Conservation (phyloP, 2,329 filamentous ascomycete species). For the Calonectria ilicicola region DNA sequence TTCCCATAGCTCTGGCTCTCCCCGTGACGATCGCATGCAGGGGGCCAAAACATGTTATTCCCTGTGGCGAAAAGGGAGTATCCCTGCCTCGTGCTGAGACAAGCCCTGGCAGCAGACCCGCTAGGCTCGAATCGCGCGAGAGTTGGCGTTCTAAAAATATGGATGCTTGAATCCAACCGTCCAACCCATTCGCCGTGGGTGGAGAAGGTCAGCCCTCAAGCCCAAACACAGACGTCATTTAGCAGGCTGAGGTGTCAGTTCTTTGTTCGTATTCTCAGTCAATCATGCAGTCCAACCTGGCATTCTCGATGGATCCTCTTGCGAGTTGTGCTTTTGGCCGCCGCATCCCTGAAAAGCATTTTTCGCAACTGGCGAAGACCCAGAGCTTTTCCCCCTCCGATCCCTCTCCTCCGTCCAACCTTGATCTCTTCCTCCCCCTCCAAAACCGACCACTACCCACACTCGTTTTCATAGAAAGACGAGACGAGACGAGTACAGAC, state of each 20-base stretch:
- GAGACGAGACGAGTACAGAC: not conserved
- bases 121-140: conserved; percentile 2
- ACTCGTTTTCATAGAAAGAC: not conserved
- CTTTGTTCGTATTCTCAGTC: conserved; percentile 21
- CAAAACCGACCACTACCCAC: conserved; percentile 3
- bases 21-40: conserved; percentile 16
- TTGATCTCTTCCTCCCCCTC: not conserved
- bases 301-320: conserved; percentile 15
- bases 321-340: not conserved
- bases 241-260: conserved; percentile 20
- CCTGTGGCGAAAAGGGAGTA: conserved; percentile 1
- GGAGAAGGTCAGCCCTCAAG: conserved; percentile 8
- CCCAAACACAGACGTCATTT: conserved; percentile 23
- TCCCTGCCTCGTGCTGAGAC: conserved; percentile 14
- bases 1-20: not conserved
- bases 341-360: not conserved
- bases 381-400: not conserved
- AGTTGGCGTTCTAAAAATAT: conserved; percentile 17
- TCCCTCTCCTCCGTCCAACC: not conserved
- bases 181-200: conserved; percentile 9
- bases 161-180: not conserved
- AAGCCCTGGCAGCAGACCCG: conserved; percentile 2
- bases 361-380: not conserved
- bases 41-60: conserved; percentile 12
- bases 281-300: conserved; percentile 23